These are phyloP conservation scores for Ophiostoma sp. DNA, from an alignment of 2,329 filamentous ascomycete species.

Conservation along the genomic window DNA sequence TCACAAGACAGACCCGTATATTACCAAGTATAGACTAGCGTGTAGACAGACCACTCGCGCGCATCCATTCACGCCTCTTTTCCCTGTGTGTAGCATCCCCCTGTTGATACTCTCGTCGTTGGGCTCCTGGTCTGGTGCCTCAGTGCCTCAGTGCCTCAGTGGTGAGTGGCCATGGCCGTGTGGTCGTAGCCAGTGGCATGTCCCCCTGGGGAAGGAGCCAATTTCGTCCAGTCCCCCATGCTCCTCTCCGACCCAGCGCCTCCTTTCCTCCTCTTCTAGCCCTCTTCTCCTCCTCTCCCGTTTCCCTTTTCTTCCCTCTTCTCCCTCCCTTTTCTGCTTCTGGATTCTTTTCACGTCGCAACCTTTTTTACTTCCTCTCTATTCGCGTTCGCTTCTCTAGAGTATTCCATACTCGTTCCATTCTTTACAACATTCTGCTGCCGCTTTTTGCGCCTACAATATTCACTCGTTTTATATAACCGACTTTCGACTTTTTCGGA, in stretches of 20 bases:
- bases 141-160: neutral
- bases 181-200: neutral
- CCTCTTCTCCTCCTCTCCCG: neutral
- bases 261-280: neutral
- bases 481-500: neutral
- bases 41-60: neutral
- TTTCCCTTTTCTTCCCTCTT: conserved; percentile 12
- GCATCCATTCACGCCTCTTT: neutral
- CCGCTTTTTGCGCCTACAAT: neutral
- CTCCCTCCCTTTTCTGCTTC: conserved; percentile 6
- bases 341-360: conserved; percentile 9
- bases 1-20: neutral
- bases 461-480: neutral
- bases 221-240: neutral
- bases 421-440: neutral
- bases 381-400: conserved; percentile 2
- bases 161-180: neutral
- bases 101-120: conserved; percentile 16
- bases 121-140: neutral
- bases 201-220: neutral
- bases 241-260: neutral
- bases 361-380: neutral
- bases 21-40: neutral
- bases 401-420: conserved; percentile 16
- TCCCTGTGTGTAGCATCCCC: conserved; percentile 13